Evolutionary conservation across 495 filamentous ascomycete species (phyloP).

Genomic region (Xylaria sp.): DNA sequence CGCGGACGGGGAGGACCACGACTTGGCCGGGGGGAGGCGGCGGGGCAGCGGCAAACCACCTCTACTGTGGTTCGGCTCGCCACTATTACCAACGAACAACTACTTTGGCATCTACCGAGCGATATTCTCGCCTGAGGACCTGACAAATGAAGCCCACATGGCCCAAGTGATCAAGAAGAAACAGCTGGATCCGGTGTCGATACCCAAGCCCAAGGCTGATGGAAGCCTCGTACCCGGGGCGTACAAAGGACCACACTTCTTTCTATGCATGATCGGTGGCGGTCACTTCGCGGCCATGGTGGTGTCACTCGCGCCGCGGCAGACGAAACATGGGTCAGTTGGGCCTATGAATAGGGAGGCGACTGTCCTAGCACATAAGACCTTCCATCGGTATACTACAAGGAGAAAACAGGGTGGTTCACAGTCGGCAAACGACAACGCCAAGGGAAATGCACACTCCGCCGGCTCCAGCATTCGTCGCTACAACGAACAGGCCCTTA

Average conservation of each 20-base stretch:
- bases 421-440: conserved; percentile 88
- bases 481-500: conserved; percentile 90
- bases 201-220: conserved; percentile 54
- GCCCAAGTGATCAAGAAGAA: conserved; percentile 73
- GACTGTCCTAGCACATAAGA: conserved; percentile 90
- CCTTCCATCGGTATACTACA: conserved; percentile 96
- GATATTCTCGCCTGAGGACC: conserved; percentile 76
- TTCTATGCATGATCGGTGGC: conserved; percentile 98
- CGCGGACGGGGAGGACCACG: conserved; percentile 58
- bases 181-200: conserved; percentile 72
- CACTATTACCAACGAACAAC: conserved; percentile 74
- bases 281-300: conserved; percentile 98
- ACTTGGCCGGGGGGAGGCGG: conserved; percentile 52
- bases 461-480: conserved; percentile 88
- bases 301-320: conserved; percentile 82
- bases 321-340: conserved; percentile 65
- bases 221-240: conserved; percentile 56
- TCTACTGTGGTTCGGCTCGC: conserved; percentile 83
- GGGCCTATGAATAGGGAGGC: conserved; percentile 81
- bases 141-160: conserved; percentile 65
- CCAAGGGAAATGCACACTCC: conserved; percentile 91
- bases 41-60: conserved; percentile 71
- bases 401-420: conserved; percentile 94
- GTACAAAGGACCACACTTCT: conserved; percentile 77
- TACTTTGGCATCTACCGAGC: conserved; percentile 86